Evolutionary conservation across 2,329 filamentous ascomycete genomes (phyloP).

Genomic region (Phoma sp.): DNA sequence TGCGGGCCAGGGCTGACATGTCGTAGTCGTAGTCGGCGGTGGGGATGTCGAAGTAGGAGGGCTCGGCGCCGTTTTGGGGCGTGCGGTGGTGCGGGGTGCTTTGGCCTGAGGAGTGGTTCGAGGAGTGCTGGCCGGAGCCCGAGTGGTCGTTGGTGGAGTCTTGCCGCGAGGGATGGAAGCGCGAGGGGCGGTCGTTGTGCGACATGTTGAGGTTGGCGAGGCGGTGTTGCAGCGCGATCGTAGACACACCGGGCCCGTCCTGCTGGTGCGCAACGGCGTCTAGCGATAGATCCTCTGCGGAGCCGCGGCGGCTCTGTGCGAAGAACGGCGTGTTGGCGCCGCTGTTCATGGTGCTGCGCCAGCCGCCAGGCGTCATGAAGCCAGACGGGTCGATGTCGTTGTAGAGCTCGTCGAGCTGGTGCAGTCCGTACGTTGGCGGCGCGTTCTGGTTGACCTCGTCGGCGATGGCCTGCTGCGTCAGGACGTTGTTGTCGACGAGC

Average conservation of each 20-base stretch:
- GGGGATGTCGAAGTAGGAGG: conserved; percentile 32
- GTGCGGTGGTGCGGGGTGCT: conserved; percentile 39
- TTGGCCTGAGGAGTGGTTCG: conserved; percentile 45
- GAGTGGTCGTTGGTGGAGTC: conserved; percentile 10
- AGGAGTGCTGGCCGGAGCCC: conserved; percentile 25
- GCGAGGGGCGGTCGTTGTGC: conserved; percentile 43
- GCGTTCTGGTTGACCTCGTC: conserved; percentile 70
- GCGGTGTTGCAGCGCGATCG: conserved; percentile 73
- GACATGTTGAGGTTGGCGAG: conserved; percentile 58
- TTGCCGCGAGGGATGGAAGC: conserved; percentile 26
- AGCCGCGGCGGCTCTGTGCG: conserved; percentile 73
- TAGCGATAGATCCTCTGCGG: conserved; percentile 79
- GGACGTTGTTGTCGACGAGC: conserved; percentile 48
- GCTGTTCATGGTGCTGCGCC: conserved; percentile 61
- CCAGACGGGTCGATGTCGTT: conserved; percentile 82
- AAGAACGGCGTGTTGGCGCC: conserved; percentile 78
- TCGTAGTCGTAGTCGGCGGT: conserved; percentile 49
- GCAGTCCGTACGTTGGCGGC: conserved; percentile 91
- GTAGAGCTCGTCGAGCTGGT: conserved; percentile 88
- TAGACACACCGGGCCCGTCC: conserved; percentile 54
- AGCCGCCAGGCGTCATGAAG: conserved; percentile 76
- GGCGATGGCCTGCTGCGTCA: conserved; percentile 52
- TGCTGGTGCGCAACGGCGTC: conserved; percentile 41
- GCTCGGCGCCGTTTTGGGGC: conserved; percentile 35
- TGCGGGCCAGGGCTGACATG: conserved; percentile 55